A percentile compares a stretch with the other conserved stretches of the same genome.
Evolutionary conservation across 202 grass and related monocot genomes (phyloP).

Genomic region (Sporobolus alterniflorus): DNA sequence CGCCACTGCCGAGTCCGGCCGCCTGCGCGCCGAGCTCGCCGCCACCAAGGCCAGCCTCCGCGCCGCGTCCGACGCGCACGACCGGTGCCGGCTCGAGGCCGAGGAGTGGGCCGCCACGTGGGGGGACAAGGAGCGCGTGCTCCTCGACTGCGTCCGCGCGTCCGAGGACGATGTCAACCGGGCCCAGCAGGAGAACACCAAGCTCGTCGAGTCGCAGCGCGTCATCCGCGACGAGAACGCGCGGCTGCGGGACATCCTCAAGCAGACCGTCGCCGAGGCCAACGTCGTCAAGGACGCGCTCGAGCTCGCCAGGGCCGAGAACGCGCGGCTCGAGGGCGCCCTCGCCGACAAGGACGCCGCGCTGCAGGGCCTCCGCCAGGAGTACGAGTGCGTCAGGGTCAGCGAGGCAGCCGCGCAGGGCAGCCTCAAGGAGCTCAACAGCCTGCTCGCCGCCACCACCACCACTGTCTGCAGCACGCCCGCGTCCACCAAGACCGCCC

Average conservation of each 20-base stretch:
- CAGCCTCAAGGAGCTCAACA: constrained; percentile 86
- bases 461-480: constrained; percentile 43
- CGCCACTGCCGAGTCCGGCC: constrained; percentile 43
- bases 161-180: constrained; percentile 74
- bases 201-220: constrained; percentile 75
- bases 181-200: constrained; percentile 65
- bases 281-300: constrained; percentile 63
- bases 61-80: constrained; percentile 32
- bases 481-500: constrained; percentile 18
- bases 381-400: constrained; percentile 86
- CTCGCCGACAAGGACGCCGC: constrained; percentile 60
- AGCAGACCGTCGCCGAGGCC: constrained; percentile 84
- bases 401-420: constrained; percentile 76
- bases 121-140: constrained; percentile 71
- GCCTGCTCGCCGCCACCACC: constrained; percentile 67
- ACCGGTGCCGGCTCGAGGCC: constrained; percentile 58
- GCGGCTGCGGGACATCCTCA: constrained; percentile 76
- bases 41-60: constrained; percentile 35
- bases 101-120: constrained; percentile 66
- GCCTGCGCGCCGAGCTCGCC: constrained; percentile 27
- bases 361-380: constrained; percentile 71
- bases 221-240: constrained; percentile 92
- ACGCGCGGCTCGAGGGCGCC: constrained; percentile 53
- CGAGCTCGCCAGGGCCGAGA: constrained; percentile 58
- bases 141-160: constrained; percentile 79